These are phyloP conservation scores for Cyamopsis tetragonoloba DNA, from an alignment of 306 rosid genomes.

Conservation along the genomic window DNA sequence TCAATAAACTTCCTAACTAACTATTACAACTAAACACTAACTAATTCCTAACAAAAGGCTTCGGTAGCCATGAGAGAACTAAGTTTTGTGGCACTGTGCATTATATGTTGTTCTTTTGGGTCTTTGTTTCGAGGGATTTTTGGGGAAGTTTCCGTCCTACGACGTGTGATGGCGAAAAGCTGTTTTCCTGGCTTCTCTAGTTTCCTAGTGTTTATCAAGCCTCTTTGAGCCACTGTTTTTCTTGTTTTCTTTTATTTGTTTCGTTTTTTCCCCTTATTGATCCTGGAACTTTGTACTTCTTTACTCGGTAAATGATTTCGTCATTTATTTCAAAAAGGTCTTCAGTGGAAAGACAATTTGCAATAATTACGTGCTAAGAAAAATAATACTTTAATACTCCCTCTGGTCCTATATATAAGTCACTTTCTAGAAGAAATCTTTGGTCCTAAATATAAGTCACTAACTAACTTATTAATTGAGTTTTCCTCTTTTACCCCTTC, in stretches of 20 bases:
- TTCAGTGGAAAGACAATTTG: background rate
- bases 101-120: background rate
- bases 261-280: background rate
- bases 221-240: background rate
- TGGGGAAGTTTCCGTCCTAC: background rate
- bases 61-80: too few relatives aligned
- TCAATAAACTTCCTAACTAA: too few relatives aligned
- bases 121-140: background rate
- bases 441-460: too few relatives aligned
- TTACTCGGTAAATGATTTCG: background rate
- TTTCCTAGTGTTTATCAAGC: background rate
- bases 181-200: background rate
- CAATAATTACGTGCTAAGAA: too few relatives aligned
- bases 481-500: too few relatives aligned
- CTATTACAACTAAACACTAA: too few relatives aligned
- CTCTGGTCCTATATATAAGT: too few relatives aligned
- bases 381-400: too few relatives aligned
- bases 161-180: background rate
- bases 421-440: too few relatives aligned
- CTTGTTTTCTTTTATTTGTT: background rate
- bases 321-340: background rate
- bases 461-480: too few relatives aligned
- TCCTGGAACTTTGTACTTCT: background rate
- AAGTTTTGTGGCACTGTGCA: background rate
- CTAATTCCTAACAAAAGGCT: too few relatives aligned